Evolutionary conservation across 1,284 basidiomycete species (phyloP), one percentile per base, ranked within the genome.

Genomic region (Porogramme epimiltina): DNA sequence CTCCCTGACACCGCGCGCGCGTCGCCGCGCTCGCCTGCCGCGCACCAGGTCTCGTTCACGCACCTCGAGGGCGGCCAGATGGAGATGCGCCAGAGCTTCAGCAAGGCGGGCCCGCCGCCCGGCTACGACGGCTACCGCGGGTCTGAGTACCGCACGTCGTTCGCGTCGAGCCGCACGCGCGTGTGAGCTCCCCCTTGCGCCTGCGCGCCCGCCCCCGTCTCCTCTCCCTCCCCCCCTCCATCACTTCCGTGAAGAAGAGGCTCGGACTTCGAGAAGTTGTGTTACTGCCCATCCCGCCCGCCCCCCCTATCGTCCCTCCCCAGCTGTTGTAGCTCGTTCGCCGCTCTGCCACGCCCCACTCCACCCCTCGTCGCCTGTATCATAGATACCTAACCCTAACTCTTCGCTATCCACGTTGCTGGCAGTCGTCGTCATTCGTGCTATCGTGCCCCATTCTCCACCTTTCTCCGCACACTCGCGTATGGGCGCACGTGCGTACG

Each of bases 201-300:
- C n/a, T n/a, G n/a, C n/a, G n/a, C n/a, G n/a, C n/a, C n/a, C n/a
- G n/a, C n/a, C n/a, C n/a, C n/a, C n/a, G n/a, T n/a, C n/a, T n/a
- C n/a, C n/a, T n/a, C n/a, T n/a, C n/a, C n/a, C n/a, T 26, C 20
- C 16, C 5, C 15, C 43, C 33, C 22, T 22, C 37, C 48, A 42
- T 51, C 51, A 59, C 54, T 59, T 59, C 57, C 52, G 42, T 50
- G 45, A 55, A 54, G 57, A 59, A 59, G 57, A 59, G 54, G 45
- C 45, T 54, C 52, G 57, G 57, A 59, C 57, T 59, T 59, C 57
- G 54, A 56, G 57, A 59, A 59, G 57, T 59, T 59, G 57, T 59
- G 54, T 54, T 56, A 54, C 43, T 52, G 54, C 40, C 28, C 25
- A 22, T 18, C 28, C 38, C 31, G 26, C 24, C 22, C 43, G 36